Evolutionary conservation across 2,329 filamentous ascomycete genomes (phyloP).

Genomic region (Microsporum canis): DNA sequence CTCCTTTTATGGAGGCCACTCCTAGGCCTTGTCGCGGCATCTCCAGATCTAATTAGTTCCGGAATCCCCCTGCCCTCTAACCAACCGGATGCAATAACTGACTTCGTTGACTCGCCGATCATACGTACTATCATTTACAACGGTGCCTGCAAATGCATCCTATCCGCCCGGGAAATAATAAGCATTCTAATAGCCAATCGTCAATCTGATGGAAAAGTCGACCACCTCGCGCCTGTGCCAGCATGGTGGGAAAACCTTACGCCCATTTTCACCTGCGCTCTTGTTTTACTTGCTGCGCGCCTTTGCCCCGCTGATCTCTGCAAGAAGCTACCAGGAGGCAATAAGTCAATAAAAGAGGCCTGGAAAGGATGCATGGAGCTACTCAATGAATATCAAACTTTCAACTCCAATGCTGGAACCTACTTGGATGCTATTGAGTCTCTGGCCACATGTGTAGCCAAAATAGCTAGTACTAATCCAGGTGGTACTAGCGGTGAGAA

Average conservation of each 20-base stretch:
- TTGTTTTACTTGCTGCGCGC: conserved; percentile 12
- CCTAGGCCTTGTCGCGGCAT: conserved; percentile 11
- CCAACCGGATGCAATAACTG: background rate
- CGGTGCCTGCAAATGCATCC: conserved; percentile 13
- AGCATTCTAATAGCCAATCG: conserved; percentile 7
- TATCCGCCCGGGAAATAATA: conserved; percentile 12
- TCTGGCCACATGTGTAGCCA: background rate
- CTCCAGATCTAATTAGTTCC: conserved; percentile 6
- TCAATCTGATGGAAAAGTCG: background rate
- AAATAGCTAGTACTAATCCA: background rate
- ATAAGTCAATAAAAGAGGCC: conserved; percentile 3
- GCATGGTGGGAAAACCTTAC: conserved; percentile 15
- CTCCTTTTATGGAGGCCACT: conserved; percentile 16
- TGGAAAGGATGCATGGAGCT: conserved; percentile 8
- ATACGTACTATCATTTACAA: conserved; percentile 9
- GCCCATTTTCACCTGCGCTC: conserved; percentile 12
- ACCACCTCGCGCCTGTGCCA: conserved; percentile 8
- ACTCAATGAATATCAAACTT: conserved; percentile 8
- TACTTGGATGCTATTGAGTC: conserved; percentile 9
- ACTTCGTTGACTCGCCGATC: conserved; percentile 10
- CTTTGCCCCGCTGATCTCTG: conserved; percentile 7
- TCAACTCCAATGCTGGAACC: conserved; percentile 5
- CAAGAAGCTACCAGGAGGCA: conserved; percentile 4
- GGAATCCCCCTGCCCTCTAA: background rate
- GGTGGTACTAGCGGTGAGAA: background rate